Evolutionary conservation across 1,284 basidiomycete genomes (phyloP), one percentile per base, ranked within the genome.

Genomic region (Ceratobasidium sp.): DNA sequence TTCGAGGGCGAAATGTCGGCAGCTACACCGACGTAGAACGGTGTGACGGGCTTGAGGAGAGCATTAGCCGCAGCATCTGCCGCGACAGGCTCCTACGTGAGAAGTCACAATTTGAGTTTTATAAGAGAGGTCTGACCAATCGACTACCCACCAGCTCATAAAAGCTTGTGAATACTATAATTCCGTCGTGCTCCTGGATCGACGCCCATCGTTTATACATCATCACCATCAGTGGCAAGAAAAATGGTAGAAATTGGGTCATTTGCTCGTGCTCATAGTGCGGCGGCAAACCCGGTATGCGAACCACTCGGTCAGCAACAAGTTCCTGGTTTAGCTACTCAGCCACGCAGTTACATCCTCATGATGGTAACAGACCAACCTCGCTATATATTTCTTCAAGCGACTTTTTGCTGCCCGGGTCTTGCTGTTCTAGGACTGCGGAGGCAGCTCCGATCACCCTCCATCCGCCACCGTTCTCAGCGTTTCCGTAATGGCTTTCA

Each of bases 261-360:
- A 65, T 0, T 12, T 64, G 61, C 61, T 75, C 71, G 23, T 64
- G 61, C 46, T 75, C 71, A 50, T 75, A 64, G 50, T 52, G 61
- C 20, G 61, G 26, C 6, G 26, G 61, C 28, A 75, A 28, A 15
- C 71, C 71, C 20, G 71, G 71, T 6, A 65, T 23, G 48, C 50
- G 52, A 0, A 75, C 48, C 15, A 75, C 46, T 54, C 71, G 59
- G n/a, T 54, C 44, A 2, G 71, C 40, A 13, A 75, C 6, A 46
- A 50, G 48, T 48, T 52, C 71, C 71, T 75, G 26, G 9, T n/a
- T 17, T 23, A 13, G 15, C 17, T 5, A 50, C 33, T n/a, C 23
- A 33, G 13, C 5, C n/a, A 20, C 5, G 48, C n/a, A 17, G 5
- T 20, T 15, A 15, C 5, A 20, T 20, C 17, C 10, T 56, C 26